Evolutionary conservation across 345 rosid species (phyloP), one percentile per base, ranked within the genome.

Genomic region (Garcia nutans): DNA sequence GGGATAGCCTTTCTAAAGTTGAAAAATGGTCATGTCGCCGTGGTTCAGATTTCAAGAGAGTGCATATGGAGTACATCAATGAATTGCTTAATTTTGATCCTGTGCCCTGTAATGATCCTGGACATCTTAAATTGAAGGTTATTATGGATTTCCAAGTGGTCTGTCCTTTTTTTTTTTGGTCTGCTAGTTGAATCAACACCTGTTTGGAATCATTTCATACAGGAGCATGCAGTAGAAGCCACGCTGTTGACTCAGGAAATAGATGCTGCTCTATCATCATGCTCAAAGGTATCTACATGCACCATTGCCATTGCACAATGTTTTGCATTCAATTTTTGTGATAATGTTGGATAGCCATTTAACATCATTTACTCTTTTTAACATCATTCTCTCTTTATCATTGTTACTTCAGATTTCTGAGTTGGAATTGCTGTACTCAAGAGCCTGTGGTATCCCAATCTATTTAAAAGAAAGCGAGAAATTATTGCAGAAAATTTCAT

Each of bases 81-180:
- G 84, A 85, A 81, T 85, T 95, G 88, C 79, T 89, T 84, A 79
- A 74, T 68, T 72, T 77, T 74, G 78, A 88, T 78, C 87, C 93
- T 41, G 74, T 82, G 69, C 97, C 96, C 61, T 93, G 95, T 80
- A 77, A 86, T 75, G 93, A 83, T 68, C 84, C 93, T 68, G 90
- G 82, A 71, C 82, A 84, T 88, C 86, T 77, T 55, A 86, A 86
- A 73, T 82, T 95, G 89, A 89, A 95, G 99, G 99, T 95, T 71
- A 49, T 52, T 61, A 60, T 80, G 73, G 73, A 77, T 68, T 73
- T 47, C 47, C 77, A 73, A 45, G 67, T 66, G 59, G 54, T 76
- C 33, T 65, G 19, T 60, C 69, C 28, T 58, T 72, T 20, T 17
- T 13, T 11, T 74, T 47, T 67, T 47, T 76, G 67, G 23, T 50